Conservation (phyloP, 352 stramenopile species). For the Globisporangium mamillatum region DNA sequence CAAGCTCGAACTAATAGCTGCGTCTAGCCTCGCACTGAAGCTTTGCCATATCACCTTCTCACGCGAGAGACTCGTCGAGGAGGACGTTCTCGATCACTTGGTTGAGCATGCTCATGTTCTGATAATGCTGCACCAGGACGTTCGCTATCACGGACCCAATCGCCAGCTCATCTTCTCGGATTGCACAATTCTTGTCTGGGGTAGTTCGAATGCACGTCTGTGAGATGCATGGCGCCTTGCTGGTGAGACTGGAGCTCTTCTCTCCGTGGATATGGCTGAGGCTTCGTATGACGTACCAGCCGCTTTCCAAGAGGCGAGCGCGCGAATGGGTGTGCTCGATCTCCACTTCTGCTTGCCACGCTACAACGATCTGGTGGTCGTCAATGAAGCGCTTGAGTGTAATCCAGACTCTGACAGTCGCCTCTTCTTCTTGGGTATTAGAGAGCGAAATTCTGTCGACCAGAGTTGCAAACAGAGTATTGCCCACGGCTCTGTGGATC, state of each 20-base stretch:
- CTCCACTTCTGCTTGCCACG: neutral
- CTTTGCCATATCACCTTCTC: neutral
- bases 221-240: neutral
- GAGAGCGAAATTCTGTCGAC: neutral
- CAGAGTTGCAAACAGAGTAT: neutral
- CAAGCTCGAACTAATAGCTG: too few relatives aligned
- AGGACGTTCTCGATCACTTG: neutral
- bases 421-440: neutral
- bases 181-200: neutral
- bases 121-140: neutral
- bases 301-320: neutral
- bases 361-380: neutral
- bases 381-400: slow-evolving; percentile 1
- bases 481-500: neutral
- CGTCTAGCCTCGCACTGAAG: too few relatives aligned
- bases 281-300: neutral
- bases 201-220: neutral
- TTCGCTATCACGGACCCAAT: neutral
- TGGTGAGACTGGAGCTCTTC: neutral
- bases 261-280: neutral
- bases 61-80: neutral
- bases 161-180: neutral
- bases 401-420: neutral
- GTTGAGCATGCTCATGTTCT: slow-evolving; percentile 6
- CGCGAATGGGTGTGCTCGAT: neutral